phyloP scores from a whole-genome alignment of 495 filamentous ascomycete species.

The Peziza echinospora region DNA sequence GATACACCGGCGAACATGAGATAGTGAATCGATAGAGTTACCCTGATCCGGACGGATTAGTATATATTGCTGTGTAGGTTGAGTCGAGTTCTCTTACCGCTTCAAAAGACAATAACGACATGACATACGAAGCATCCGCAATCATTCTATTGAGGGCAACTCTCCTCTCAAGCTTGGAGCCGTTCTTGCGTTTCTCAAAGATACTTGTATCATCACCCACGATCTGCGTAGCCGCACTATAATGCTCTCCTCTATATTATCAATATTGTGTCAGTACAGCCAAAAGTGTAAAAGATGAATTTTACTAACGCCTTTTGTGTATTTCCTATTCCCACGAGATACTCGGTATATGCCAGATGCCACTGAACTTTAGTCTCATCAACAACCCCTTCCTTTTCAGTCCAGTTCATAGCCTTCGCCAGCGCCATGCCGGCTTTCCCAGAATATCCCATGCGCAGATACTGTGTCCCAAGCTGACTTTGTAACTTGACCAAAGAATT shows the following conservation, averaged over 20 bases:
- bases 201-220: slow-evolving; percentile 9
- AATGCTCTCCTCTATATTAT: slow-evolving; percentile 14
- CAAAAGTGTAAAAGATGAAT: too few relatives aligned
- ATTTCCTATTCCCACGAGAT: slow-evolving; percentile 45
- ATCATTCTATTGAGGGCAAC: slow-evolving; percentile 18
- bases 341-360: slow-evolving; percentile 53
- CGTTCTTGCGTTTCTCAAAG: background rate
- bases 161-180: slow-evolving; percentile 8
- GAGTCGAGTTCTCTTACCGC: slow-evolving; percentile 10
- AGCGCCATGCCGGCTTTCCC: slow-evolving; percentile 47
- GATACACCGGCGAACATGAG: slow-evolving; percentile 17
- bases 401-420: slow-evolving; percentile 32
- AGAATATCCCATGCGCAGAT: slow-evolving; percentile 56
- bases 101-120: slow-evolving; percentile 18
- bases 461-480: slow-evolving; percentile 43
- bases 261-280: background rate
- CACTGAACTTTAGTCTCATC: slow-evolving; percentile 31
- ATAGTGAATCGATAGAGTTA: slow-evolving; percentile 15
- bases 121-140: slow-evolving; percentile 29
- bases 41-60: slow-evolving; percentile 12
- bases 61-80: background rate
- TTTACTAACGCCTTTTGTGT: slow-evolving; percentile 29
- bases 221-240: slow-evolving; percentile 6
- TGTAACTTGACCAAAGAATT: slow-evolving; percentile 38
- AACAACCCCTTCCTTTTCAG: slow-evolving; percentile 22